A percentile compares a stretch with the other conserved stretches of the same genome.
Evolutionary conservation across 2,329 filamentous ascomycete genomes (phyloP).

Genomic region (Alternaria panax): DNA sequence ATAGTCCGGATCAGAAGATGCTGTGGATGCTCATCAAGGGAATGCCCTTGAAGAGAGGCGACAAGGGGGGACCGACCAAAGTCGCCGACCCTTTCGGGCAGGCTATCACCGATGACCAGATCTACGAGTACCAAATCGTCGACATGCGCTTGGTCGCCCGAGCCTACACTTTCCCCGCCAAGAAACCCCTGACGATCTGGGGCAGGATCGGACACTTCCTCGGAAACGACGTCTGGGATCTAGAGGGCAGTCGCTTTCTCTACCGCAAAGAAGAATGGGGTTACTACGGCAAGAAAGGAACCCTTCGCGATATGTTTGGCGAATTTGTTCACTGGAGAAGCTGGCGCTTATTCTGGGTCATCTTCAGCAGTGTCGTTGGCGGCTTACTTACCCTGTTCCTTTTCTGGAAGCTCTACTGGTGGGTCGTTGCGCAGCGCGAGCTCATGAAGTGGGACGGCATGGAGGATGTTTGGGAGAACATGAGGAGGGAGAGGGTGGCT

Average conservation of each 20-base stretch:
- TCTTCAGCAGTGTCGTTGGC: slow-evolving; percentile 25
- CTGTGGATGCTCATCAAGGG: slow-evolving; percentile 38
- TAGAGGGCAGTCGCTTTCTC: slow-evolving; percentile 35
- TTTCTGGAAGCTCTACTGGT: slow-evolving; percentile 28
- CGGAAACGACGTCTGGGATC: slow-evolving; percentile 35
- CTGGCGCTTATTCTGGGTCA: slow-evolving; percentile 34
- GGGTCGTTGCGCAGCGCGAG: slow-evolving; percentile 34
- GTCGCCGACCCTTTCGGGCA: slow-evolving; percentile 31
- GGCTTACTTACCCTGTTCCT: slow-evolving; percentile 28
- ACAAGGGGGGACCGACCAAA: slow-evolving; percentile 10
- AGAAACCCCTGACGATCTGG: slow-evolving; percentile 22
- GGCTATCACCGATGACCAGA: slow-evolving; percentile 18
- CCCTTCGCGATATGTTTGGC: slow-evolving; percentile 35
- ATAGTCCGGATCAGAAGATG: slow-evolving; percentile 34
- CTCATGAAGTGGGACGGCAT: slow-evolving; percentile 46
- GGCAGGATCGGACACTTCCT: slow-evolving; percentile 35
- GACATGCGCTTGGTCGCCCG: slow-evolving; percentile 34
- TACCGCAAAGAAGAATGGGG: slow-evolving; percentile 41
- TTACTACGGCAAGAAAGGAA: slow-evolving; percentile 41
- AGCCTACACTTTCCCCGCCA: slow-evolving; percentile 27
- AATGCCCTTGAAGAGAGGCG: slow-evolving; percentile 13
- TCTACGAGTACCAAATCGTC: slow-evolving; percentile 36
- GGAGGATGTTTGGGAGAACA: slow-evolving; percentile 42
- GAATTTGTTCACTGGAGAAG: slow-evolving; percentile 35
- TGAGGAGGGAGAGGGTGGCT: slow-evolving; percentile 27